Conservation (phyloP, 73 alveolate genomes). For the Paraurostyla sp. region DNA sequence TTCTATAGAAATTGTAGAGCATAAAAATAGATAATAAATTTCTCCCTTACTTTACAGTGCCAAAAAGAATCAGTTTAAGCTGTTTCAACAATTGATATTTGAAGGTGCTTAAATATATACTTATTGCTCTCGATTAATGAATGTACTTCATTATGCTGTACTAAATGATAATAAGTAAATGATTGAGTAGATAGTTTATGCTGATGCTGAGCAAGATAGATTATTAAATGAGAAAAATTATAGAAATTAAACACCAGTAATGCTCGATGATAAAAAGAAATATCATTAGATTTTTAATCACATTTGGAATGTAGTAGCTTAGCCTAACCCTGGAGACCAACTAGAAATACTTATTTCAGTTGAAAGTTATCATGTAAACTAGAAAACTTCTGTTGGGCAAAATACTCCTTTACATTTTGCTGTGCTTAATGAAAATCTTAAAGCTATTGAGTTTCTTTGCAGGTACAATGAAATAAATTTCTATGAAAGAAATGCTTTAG, state of each 20-base stretch:
- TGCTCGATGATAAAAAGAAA: conserved; percentile 22
- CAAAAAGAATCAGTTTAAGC: not conserved
- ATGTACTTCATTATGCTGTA: conserved; percentile 47
- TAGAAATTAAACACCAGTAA: conserved; percentile 39
- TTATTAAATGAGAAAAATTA: conserved; percentile 53
- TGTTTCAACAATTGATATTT: not conserved
- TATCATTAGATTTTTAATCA: not conserved
- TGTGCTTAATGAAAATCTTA: conserved; percentile 28
- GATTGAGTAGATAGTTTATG: conserved; percentile 16
- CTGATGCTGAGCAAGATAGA: conserved; percentile 64
- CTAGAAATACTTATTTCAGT: not conserved
- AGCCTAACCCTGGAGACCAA: not conserved
- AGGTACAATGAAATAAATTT: not conserved
- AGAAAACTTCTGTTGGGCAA: conserved; percentile 37
- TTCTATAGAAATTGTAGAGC: not conserved
- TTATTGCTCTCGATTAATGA: conserved; percentile 18
- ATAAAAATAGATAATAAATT: not conserved
- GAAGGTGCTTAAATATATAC: conserved; percentile 34
- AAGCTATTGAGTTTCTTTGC: conserved; percentile 25
- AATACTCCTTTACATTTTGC: conserved; percentile 61
- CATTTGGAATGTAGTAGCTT: not conserved
- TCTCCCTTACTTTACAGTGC: conserved; percentile 27
- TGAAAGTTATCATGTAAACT: conserved; percentile 11
- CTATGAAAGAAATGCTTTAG: conserved; percentile 29
- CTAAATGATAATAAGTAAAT: conserved; percentile 15